Evolutionary conservation across 805 yeast genomes (phyloP).

Genomic region (Saturnispora gosingensis): DNA sequence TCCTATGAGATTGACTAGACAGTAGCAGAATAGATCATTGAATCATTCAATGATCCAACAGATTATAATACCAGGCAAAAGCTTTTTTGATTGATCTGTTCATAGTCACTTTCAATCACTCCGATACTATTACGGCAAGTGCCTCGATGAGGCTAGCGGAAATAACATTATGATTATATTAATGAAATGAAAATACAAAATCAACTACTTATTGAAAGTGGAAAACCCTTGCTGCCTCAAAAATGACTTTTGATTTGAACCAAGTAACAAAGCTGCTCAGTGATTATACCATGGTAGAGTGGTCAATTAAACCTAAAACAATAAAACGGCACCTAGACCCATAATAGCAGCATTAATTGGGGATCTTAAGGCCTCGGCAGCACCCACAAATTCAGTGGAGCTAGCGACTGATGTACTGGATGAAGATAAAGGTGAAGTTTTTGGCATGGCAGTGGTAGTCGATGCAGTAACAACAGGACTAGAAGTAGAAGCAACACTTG

Average conservation of each 20-base stretch:
- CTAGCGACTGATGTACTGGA: neutral
- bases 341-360: neutral
- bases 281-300: neutral
- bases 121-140: no score
- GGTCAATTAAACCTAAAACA: neutral
- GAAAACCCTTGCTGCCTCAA: neutral
- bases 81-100: neutral
- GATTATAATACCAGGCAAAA: no score
- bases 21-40: no score
- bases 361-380: neutral
- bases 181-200: no score
- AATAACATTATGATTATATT: neutral
- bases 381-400: neutral
- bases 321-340: constrained; percentile 3
- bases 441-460: neutral
- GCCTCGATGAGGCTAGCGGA: neutral
- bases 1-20: no score
- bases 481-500: neutral
- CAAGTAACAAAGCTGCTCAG: neutral
- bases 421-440: neutral
- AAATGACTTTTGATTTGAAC: neutral
- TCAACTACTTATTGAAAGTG: neutral
- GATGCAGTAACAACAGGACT: neutral
- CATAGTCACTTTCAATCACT: neutral
- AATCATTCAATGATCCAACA: neutral